Evolutionary conservation across 306 rosid genomes (phyloP).

Genomic region (Quercus ilex): DNA sequence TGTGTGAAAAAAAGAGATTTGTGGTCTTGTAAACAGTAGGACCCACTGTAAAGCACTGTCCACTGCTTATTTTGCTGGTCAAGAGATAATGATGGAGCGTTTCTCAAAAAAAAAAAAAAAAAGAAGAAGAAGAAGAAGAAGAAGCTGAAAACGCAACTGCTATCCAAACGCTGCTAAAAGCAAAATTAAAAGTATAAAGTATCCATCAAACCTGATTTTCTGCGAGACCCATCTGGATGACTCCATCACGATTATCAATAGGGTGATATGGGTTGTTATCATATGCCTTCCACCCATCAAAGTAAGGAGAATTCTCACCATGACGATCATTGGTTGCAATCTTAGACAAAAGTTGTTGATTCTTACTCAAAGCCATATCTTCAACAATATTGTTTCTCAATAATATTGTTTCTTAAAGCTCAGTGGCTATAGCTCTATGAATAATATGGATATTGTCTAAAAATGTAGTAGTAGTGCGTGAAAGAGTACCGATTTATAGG

Average conservation of each 20-base stretch:
- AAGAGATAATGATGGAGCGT: too few relatives aligned
- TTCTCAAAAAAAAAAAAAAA: too few relatives aligned
- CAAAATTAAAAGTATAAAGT: not conserved
- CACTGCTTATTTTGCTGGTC: too few relatives aligned
- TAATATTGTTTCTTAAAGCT: not conserved
- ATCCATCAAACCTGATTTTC: constrained; percentile 70
- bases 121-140: too few relatives aligned
- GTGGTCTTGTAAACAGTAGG: too few relatives aligned
- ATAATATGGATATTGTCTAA: too few relatives aligned
- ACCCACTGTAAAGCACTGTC: too few relatives aligned
- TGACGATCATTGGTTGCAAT: constrained; percentile 71
- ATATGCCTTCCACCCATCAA: constrained; percentile 90
- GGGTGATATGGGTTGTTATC: constrained; percentile 73
- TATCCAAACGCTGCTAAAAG: too few relatives aligned
- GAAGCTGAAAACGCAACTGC: too few relatives aligned
- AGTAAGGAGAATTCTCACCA: constrained; percentile 78
- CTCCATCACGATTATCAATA: constrained; percentile 58
- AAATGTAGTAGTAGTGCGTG: not conserved
- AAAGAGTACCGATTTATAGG: too few relatives aligned
- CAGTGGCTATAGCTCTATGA: too few relatives aligned
- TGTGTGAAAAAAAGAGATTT: too few relatives aligned
- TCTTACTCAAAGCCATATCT: constrained; percentile 21
- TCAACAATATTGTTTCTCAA: not conserved
- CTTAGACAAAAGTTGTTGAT: not conserved
- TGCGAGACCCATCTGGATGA: constrained; percentile 94